Percentiles rank a stretch among this genome's conserved stretches.
Conservation (phyloP, 2,329 filamentous ascomycete species). For the Trichoderma pleuroti region DNA sequence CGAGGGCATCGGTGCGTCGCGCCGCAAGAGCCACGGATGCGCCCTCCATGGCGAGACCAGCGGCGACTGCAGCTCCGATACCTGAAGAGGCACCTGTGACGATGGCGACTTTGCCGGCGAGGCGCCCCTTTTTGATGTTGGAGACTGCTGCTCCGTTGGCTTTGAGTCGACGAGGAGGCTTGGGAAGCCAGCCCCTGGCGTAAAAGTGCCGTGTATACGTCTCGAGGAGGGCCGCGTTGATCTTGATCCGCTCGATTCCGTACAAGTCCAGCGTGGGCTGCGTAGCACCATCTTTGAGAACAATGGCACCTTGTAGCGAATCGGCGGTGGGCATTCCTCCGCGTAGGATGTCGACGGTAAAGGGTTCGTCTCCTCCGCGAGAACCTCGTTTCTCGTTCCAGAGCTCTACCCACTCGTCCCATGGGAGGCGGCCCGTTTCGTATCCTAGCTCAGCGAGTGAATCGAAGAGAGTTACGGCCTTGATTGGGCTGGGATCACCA, state of each 20-base stretch:
- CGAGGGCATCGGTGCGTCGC: constrained; percentile 65
- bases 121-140: constrained; percentile 45
- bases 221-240: constrained; percentile 67
- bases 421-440: constrained; percentile 60
- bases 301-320: constrained; percentile 66
- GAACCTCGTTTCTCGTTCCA: constrained; percentile 69
- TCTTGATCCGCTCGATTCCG: constrained; percentile 61
- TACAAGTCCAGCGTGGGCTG: constrained; percentile 52
- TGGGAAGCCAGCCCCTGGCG: constrained; percentile 70
- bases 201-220: constrained; percentile 80
- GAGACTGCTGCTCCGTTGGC: constrained; percentile 26
- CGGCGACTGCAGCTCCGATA: constrained; percentile 71
- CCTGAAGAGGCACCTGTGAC: constrained; percentile 78
- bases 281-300: constrained; percentile 69
- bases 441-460: constrained; percentile 66
- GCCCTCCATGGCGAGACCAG: constrained; percentile 65
- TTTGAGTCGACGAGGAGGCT: constrained; percentile 51
- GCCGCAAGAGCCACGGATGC: constrained; percentile 70
- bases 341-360: constrained; percentile 75
- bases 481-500: constrained; percentile 67
- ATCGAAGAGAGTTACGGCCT: constrained; percentile 63
- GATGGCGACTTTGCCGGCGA: constrained; percentile 68
- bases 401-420: constrained; percentile 69
- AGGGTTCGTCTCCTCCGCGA: constrained; percentile 66
- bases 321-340: constrained; percentile 76